Conservation (phyloP, 2,329 filamentous ascomycete species). For the Orbilia blumenaviensis region DNA sequence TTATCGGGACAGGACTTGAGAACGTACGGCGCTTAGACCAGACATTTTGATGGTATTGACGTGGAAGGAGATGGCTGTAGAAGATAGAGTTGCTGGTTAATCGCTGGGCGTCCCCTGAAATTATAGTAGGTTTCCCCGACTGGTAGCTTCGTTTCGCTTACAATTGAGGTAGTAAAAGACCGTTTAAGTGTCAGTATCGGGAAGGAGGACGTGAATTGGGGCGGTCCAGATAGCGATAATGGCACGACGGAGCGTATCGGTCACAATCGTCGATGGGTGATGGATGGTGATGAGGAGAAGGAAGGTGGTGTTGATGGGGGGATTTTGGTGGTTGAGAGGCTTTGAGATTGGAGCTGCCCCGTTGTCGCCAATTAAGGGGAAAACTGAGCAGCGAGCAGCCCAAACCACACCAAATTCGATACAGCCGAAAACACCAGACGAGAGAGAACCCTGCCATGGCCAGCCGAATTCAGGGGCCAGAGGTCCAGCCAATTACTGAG, state of each 20-base stretch:
- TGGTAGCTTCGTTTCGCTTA: conserved; percentile 40
- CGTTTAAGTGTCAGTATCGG: conserved; percentile 35
- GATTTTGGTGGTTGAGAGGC: conserved; percentile 47
- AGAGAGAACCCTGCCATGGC: conserved; percentile 25
- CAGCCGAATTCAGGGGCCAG: conserved; percentile 51
- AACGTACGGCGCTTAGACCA: conserved; percentile 55
- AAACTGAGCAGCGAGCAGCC: conserved; percentile 25
- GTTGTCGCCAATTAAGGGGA: conserved; percentile 53
- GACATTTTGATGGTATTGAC: conserved; percentile 52
- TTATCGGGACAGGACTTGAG: conserved; percentile 55
- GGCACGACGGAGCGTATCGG: conserved; percentile 7
- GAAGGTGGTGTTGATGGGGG: conserved; percentile 53
- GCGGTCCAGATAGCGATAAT: conserved; percentile 18
- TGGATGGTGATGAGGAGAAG: conserved; percentile 46
- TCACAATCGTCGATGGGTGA: conserved; percentile 46
- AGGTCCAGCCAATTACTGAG: conserved; percentile 34
- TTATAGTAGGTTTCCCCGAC: conserved; percentile 31
- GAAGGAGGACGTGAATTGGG: conserved; percentile 53
- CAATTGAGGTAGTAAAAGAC: conserved; percentile 39
- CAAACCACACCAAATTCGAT: conserved; percentile 50
- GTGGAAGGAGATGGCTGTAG: conserved; percentile 8
- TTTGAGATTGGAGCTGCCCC: conserved; percentile 49
- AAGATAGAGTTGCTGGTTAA: conserved; percentile 32
- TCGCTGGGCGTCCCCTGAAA: conserved; percentile 51
- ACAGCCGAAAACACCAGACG: conserved; percentile 37